phyloP scores from a whole-genome alignment of 2,329 filamentous ascomycete species.

The Aspergillus sp. region DNA sequence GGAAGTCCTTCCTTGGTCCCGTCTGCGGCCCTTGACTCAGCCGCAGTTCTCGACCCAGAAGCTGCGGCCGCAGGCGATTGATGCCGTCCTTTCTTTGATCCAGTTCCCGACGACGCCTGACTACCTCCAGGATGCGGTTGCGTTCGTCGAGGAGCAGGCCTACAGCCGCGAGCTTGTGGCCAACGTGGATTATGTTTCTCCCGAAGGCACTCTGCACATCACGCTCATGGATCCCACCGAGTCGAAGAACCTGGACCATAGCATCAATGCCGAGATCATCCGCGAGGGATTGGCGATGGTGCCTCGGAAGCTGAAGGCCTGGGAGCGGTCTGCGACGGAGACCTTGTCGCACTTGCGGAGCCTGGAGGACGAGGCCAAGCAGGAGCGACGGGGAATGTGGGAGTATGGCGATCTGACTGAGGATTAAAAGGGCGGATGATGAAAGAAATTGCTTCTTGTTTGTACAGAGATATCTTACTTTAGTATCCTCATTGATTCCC shows the following conservation, averaged over 20 bases:
- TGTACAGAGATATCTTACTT: conserved; percentile 9
- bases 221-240: conserved; percentile 79
- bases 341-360: conserved; percentile 70
- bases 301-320: conserved; percentile 83
- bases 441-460: background rate
- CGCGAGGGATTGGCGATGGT: conserved; percentile 85
- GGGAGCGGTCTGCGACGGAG: conserved; percentile 75
- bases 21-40: conserved; percentile 76
- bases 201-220: conserved; percentile 79
- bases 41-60: conserved; percentile 75
- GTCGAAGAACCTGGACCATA: conserved; percentile 65
- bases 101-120: conserved; percentile 80
- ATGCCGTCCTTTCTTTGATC: conserved; percentile 82
- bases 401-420: conserved; percentile 97
- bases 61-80: conserved; percentile 81
- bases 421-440: conserved; percentile 53
- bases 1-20: conserved; percentile 81
- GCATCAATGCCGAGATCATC: conserved; percentile 85
- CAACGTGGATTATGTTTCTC: conserved; percentile 80
- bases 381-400: conserved; percentile 83
- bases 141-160: conserved; percentile 71
- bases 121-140: conserved; percentile 77
- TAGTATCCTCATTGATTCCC: conserved; percentile 7
- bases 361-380: conserved; percentile 75
- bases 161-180: conserved; percentile 77